Evolutionary conservation across 805 yeast species (phyloP).

Genomic region (Diddensiella santjacobensis): DNA sequence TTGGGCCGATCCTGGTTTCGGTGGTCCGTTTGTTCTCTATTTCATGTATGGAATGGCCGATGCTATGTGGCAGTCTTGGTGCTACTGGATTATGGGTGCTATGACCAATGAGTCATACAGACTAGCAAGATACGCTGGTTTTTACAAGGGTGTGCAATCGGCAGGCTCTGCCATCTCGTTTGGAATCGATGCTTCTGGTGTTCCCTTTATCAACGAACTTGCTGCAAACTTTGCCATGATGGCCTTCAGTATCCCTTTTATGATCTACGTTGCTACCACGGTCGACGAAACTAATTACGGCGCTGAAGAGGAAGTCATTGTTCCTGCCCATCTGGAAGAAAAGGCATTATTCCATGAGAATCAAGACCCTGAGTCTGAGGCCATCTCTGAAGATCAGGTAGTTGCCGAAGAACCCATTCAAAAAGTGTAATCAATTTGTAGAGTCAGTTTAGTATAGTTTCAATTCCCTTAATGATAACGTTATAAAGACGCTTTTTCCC

Average conservation of each 20-base stretch:
- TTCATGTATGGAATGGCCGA: slow-evolving; percentile 46
- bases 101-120: slow-evolving; percentile 46
- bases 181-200: slow-evolving; percentile 29
- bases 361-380: not conserved
- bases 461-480: too few relatives aligned
- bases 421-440: not conserved
- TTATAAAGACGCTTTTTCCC: too few relatives aligned
- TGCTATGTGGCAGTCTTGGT: slow-evolving; percentile 45
- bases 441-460: not conserved
- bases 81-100: slow-evolving; percentile 46
- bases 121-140: slow-evolving; percentile 45
- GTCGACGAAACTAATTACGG: slow-evolving; percentile 20
- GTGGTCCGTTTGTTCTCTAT: slow-evolving; percentile 50
- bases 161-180: slow-evolving; percentile 49
- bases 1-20: slow-evolving; percentile 38
- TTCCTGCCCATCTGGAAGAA: slow-evolving; percentile 11
- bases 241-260: slow-evolving; percentile 16
- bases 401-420: not conserved
- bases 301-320: slow-evolving; percentile 16
- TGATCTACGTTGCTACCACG: slow-evolving; percentile 16
- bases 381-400: not conserved
- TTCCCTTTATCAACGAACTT: slow-evolving; percentile 21
- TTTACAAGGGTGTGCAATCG: slow-evolving; percentile 47
- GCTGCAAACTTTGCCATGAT: slow-evolving; percentile 18
- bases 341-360: slow-evolving; percentile 1